Conservation (phyloP, 805 yeast species). For the Candida andamanensis region DNA sequence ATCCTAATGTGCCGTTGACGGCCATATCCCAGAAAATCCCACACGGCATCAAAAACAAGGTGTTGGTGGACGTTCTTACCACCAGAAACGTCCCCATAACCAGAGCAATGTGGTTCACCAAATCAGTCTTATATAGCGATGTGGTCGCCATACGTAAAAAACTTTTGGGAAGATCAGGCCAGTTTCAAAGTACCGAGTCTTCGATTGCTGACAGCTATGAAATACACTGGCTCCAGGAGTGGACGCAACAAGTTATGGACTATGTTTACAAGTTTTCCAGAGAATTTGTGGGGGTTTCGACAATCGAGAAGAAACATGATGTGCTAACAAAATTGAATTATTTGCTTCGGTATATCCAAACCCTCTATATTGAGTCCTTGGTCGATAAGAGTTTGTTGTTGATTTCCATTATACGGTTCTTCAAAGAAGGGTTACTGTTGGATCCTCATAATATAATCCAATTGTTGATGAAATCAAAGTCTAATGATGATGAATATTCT, state of each 20-base stretch:
- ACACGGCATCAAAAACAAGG: slow-evolving; percentile 77
- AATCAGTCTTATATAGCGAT: slow-evolving; percentile 82
- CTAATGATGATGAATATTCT: slow-evolving; percentile 17
- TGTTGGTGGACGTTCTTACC: slow-evolving; percentile 69
- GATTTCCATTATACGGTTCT: slow-evolving; percentile 55
- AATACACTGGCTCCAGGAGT: slow-evolving; percentile 69
- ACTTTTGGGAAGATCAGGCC: slow-evolving; percentile 16
- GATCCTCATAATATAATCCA: slow-evolving; percentile 21
- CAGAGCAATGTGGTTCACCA: slow-evolving; percentile 89
- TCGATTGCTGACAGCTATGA: slow-evolving; percentile 25
- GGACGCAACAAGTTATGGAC: slow-evolving; percentile 81
- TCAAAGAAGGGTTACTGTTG: slow-evolving; percentile 35
- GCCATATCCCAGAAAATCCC: slow-evolving; percentile 77
- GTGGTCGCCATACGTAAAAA: slow-evolving; percentile 28
- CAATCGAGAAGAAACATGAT: slow-evolving; percentile 25
- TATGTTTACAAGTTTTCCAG: slow-evolving; percentile 49
- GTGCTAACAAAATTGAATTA: slow-evolving; percentile 57
- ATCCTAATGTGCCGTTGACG: slow-evolving; percentile 58
- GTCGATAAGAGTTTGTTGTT: slow-evolving; percentile 60
- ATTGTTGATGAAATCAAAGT: slow-evolving; percentile 14
- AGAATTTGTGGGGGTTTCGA: slow-evolving; percentile 24
- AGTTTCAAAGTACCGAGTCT: neutral
- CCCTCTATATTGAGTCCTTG: slow-evolving; percentile 64
- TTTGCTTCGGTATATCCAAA: slow-evolving; percentile 52
- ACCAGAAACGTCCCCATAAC: slow-evolving; percentile 61